Conservation (phyloP, 2,329 filamentous ascomycete species). For the Camillea tinctor region DNA sequence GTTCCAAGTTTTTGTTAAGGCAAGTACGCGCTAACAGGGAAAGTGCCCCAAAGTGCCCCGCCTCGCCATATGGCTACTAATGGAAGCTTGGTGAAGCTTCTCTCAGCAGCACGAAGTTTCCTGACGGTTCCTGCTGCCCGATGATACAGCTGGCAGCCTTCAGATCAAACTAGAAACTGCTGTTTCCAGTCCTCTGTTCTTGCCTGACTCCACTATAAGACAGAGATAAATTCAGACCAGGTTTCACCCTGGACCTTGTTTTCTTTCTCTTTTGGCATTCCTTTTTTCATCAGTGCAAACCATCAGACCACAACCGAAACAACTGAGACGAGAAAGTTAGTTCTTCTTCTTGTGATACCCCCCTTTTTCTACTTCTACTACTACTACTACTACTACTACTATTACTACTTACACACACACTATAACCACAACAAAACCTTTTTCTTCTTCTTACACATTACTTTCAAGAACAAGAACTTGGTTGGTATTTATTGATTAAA, state of each 20-base stretch:
- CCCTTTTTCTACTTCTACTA: background rate
- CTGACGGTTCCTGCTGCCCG: slow-evolving; percentile 13
- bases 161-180: slow-evolving; percentile 9
- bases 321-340: background rate
- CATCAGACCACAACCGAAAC: background rate
- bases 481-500: too few species aligned
- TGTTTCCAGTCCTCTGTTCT: background rate
- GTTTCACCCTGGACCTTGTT: background rate
- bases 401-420: background rate
- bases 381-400: too few species aligned
- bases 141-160: slow-evolving; percentile 24
- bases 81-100: slow-evolving; percentile 24
- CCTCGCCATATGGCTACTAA: slow-evolving; percentile 4
- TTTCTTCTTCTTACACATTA: background rate
- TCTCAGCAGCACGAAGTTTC: slow-evolving; percentile 16
- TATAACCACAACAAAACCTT: background rate
- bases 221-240: slow-evolving; percentile 1
- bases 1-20: background rate
- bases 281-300: background rate
- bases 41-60: background rate
- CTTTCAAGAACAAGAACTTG: background rate
- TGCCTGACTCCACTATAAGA: background rate
- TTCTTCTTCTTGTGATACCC: background rate
- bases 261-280: background rate
- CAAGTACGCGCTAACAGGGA: background rate